These are phyloP conservation scores for Ceriops zippeliana DNA, from an alignment of 345 rosid species.

Conservation along the genomic window DNA sequence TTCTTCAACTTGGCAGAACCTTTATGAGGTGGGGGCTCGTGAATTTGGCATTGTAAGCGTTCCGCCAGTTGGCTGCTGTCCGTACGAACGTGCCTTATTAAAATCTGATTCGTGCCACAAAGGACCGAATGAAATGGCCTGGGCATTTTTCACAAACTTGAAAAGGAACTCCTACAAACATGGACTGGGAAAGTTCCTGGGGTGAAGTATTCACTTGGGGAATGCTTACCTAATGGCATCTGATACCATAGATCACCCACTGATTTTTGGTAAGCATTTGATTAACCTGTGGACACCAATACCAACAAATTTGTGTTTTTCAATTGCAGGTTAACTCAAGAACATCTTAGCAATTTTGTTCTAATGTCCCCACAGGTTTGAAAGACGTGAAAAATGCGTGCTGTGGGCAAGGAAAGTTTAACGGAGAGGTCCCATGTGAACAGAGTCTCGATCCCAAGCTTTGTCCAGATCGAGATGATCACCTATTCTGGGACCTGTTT, in stretches of 20 bases:
- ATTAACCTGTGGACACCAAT: background rate
- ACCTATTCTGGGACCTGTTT: constrained; percentile 14
- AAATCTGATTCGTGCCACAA: constrained; percentile 14
- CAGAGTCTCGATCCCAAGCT: background rate
- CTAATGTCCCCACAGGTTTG: constrained; percentile 21
- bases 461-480: constrained; percentile 2
- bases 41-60: constrained; percentile 35
- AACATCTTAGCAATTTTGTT: background rate
- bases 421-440: constrained; percentile 7
- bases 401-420: constrained; percentile 7
- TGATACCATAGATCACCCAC: constrained; percentile 17
- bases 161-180: background rate
- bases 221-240: constrained; percentile 22
- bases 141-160: constrained; percentile 2
- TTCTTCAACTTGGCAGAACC: constrained; percentile 21
- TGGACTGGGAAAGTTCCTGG: constrained; percentile 16
- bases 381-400: constrained; percentile 13
- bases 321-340: too few relatives aligned
- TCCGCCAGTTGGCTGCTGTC: constrained; percentile 44
- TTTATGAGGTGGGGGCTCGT: constrained; percentile 40
- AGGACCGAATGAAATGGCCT: constrained; percentile 24
- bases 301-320: too few relatives aligned
- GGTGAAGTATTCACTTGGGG: constrained; percentile 32
- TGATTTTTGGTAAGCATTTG: constrained; percentile 20
- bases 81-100: constrained; percentile 13